phyloP scores from a whole-genome alignment of 2,329 filamentous ascomycete genomes.

The Calycina herbarum region DNA sequence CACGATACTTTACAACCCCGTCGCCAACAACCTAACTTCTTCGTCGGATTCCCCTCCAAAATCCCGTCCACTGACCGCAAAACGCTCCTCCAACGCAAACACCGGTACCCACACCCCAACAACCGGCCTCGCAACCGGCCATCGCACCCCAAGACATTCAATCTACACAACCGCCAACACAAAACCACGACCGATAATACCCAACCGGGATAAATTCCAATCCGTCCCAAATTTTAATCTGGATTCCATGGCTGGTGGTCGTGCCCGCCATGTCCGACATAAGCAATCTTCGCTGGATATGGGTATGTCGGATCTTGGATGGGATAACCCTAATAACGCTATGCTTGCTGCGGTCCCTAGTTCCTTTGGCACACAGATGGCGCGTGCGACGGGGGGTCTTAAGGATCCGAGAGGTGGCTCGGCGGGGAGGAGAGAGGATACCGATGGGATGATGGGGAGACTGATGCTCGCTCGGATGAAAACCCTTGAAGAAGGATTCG shows the following conservation, averaged over 20 bases:
- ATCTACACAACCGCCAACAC: slow-evolving; percentile 42
- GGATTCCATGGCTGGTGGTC: slow-evolving; percentile 15
- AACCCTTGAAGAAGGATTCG: slow-evolving; percentile 85
- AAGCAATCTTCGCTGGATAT: slow-evolving; percentile 63
- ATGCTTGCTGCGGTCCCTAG: slow-evolving; percentile 66
- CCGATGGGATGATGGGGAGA: slow-evolving; percentile 73
- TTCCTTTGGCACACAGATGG: slow-evolving; percentile 81
- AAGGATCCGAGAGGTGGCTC: slow-evolving; percentile 46
- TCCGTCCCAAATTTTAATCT: slow-evolving; percentile 52
- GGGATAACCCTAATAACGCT: slow-evolving; percentile 63
- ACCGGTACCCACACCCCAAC: slow-evolving; percentile 30
- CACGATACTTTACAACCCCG: slow-evolving; percentile 81
- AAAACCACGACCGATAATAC: slow-evolving; percentile 57
- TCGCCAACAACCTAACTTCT: slow-evolving; percentile 41
- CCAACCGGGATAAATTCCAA: slow-evolving; percentile 52
- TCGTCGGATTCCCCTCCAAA: slow-evolving; percentile 43
- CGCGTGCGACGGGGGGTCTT: slow-evolving; percentile 65
- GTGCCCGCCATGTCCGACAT: slow-evolving; percentile 28
- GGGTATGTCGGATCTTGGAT: slow-evolving; percentile 70
- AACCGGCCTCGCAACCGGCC: slow-evolving; percentile 17
- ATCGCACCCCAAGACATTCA: slow-evolving; percentile 34
- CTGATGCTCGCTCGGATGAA: slow-evolving; percentile 90
- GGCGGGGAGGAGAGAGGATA: slow-evolving; percentile 42
- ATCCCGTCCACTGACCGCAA: slow-evolving; percentile 40
- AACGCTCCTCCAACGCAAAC: slow-evolving; percentile 31